Base-by-base conservation (phyloP, 1,284 basidiomycete species). In the Mycena citricolor region DNA sequence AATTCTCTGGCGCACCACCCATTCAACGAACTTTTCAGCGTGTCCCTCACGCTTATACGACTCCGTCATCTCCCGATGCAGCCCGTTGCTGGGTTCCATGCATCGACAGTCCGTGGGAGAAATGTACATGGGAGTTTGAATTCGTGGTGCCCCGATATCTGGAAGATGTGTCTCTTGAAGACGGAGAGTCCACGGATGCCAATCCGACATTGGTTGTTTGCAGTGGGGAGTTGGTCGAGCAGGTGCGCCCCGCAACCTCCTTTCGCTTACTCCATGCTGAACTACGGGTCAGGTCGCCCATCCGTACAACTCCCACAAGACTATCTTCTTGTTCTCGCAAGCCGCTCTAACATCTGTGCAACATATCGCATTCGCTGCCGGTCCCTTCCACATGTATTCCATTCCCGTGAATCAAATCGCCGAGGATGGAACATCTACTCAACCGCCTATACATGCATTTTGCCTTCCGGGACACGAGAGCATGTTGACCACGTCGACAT, bases 61-160 rank as follows among this genome's bases (percentile, higher is more conserved):
- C 86, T 3, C 86, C 94, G 0, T 89, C 90, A 0, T 89, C 88
- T 4, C 84, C 92, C 5, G 92, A 97, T 60, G 80, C 91, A 10
- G 92, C 95, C 7, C 76, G 97, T 55, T 93, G 91, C 57, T 99
- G 97, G 97, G 87, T 98, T 8, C 97, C 97, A 4, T 99, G 97
- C 58, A 69, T 98, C 11, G 97, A 99, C 65, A 91, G 83, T 60
- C 66, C 95, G 11, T 97, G 93, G 90, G 95, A 97, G 65, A 85
- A 92, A 58, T 97, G 91, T 59, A 97, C 95, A 3, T 99, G 97
- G 97, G 97, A 99, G 61, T 86, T 99, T 42, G 92, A 98, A 63
- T 90, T 97, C 61, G 82, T 98, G 43, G 94, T 97, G 16, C 94
- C 94, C 32, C 81, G 87, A 47, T 86, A 83, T 55, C 71, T 95